Percentiles rank a stretch among this genome's conserved stretches.
phyloP scores from a whole-genome alignment of 768 basidiomycete species.

The Lactifluus subvellereus region DNA sequence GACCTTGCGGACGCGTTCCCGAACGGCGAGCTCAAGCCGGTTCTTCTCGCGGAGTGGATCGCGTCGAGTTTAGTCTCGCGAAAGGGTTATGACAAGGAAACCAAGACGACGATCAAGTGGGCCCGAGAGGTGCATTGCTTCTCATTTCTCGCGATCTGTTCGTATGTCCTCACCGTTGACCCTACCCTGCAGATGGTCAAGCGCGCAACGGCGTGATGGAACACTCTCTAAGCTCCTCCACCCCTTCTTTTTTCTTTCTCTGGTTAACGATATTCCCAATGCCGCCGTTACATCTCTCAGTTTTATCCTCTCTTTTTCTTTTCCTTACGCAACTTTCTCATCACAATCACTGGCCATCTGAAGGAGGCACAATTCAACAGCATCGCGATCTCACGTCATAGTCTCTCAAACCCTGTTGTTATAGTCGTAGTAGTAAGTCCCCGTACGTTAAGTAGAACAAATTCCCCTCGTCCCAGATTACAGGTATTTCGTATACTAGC shows the following conservation, averaged over 20 bases:
- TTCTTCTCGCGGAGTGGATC: constrained; percentile 75
- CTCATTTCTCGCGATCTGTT: constrained; percentile 4
- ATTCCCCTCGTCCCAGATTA: constrained; percentile 9
- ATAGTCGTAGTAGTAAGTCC: constrained; percentile 18
- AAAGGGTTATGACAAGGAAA: constrained; percentile 66
- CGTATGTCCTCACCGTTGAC: neutral
- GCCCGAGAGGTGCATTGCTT: constrained; percentile 70
- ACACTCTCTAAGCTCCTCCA: neutral
- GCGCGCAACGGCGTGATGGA: constrained; percentile 47
- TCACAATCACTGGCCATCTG: constrained; percentile 47
- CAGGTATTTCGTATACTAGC: constrained; percentile 19
- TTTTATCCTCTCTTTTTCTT: constrained; percentile 23
- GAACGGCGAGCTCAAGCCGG: constrained; percentile 71
- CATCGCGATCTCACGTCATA: constrained; percentile 26
- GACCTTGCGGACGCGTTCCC: constrained; percentile 90
- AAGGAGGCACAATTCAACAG: constrained; percentile 55
- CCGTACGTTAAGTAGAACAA: constrained; percentile 19
- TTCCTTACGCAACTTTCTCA: constrained; percentile 10
- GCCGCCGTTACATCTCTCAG: constrained; percentile 35
- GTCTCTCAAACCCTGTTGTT: constrained; percentile 18
- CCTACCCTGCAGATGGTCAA: constrained; percentile 59
- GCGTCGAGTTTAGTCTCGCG: constrained; percentile 67
- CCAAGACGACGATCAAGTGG: constrained; percentile 89
- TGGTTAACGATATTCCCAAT: constrained; percentile 22
- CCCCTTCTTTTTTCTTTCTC: neutral